A percentile compares a stretch with the other conserved stretches of the same genome.
These are phyloP conservation scores for Phlebiopsis flavidoalba DNA, from an alignment of 768 basidiomycete species.

Conservation along the genomic window DNA sequence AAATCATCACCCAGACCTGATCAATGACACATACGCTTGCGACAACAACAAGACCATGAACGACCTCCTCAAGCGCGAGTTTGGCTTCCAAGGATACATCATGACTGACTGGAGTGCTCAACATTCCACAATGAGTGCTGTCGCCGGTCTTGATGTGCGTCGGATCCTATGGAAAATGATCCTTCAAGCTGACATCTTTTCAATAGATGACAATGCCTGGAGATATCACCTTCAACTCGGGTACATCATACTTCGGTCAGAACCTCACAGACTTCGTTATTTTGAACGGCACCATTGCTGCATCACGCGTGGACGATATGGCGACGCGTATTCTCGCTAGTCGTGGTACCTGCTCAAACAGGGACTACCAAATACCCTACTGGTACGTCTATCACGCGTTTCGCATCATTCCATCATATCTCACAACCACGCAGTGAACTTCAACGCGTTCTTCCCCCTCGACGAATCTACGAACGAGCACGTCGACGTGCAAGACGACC, in stretches of 20 bases:
- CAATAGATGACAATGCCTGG: slow-evolving; percentile 70
- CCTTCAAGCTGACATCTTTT: neutral
- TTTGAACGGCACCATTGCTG: slow-evolving; percentile 64
- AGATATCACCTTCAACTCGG: slow-evolving; percentile 45
- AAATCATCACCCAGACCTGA: slow-evolving; percentile 38
- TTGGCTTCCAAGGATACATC: slow-evolving; percentile 73
- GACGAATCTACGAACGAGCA: slow-evolving; percentile 52
- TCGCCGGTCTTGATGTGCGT: slow-evolving; percentile 61
- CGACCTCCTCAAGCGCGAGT: slow-evolving; percentile 69
- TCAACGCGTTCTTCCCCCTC: slow-evolving; percentile 56
- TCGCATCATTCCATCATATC: neutral
- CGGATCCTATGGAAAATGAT: neutral
- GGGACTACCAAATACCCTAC: too few relatives aligned
- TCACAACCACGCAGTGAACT: slow-evolving; percentile 41
- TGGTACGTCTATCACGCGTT: neutral
- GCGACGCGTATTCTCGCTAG: slow-evolving; percentile 71
- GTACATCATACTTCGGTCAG: slow-evolving; percentile 55
- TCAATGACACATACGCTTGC: slow-evolving; percentile 72
- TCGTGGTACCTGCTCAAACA: slow-evolving; percentile 33
- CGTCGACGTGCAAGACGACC: slow-evolving; percentile 66
- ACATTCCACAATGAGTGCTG: slow-evolving; percentile 53
- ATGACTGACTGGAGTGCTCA: slow-evolving; percentile 75
- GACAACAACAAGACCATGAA: slow-evolving; percentile 69
- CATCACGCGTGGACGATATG: slow-evolving; percentile 71
- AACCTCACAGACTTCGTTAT: slow-evolving; percentile 62